Percentiles rank a stretch among this genome's conserved stretches.
Evolutionary conservation across 805 yeast species (phyloP).

Genomic region (Aciculoconidium aculeatum): DNA sequence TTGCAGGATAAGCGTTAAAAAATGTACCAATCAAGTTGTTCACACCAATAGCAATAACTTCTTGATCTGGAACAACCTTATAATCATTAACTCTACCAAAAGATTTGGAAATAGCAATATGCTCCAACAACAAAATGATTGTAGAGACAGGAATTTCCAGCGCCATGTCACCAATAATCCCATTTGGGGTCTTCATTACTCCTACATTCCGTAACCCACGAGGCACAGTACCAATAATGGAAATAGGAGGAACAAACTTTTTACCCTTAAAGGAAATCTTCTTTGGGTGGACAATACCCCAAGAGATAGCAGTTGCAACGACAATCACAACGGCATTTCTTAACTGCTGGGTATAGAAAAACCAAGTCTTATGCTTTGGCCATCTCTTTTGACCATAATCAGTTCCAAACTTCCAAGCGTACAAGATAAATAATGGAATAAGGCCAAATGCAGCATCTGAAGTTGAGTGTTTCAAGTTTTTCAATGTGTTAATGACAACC

Average conservation of each 20-base stretch:
- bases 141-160: slow-evolving; percentile 81
- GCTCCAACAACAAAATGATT: slow-evolving; percentile 79
- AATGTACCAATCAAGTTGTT: slow-evolving; percentile 88
- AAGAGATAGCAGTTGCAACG: slow-evolving; percentile 76
- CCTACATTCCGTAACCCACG: slow-evolving; percentile 77
- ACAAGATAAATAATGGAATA: slow-evolving; percentile 65
- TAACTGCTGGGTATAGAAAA: slow-evolving; percentile 69
- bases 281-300: slow-evolving; percentile 60
- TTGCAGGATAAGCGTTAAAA: slow-evolving; percentile 90
- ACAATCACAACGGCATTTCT: slow-evolving; percentile 80
- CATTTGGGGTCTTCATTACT: slow-evolving; percentile 57
- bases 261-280: slow-evolving; percentile 24
- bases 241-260: slow-evolving; percentile 41
- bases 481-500: slow-evolving; percentile 66
- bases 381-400: slow-evolving; percentile 55
- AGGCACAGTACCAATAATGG: slow-evolving; percentile 73
- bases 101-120: slow-evolving; percentile 88
- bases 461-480: slow-evolving; percentile 61
- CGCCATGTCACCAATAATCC: slow-evolving; percentile 55
- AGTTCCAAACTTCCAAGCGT: slow-evolving; percentile 62
- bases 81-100: slow-evolving; percentile 91
- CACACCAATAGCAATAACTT: slow-evolving; percentile 87
- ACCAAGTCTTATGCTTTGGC: slow-evolving; percentile 50
- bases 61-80: slow-evolving; percentile 89
- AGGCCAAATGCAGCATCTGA: slow-evolving; percentile 89